Conservation (phyloP, 1,139 yeast genomes). For the Yarrowia galli region DNA sequence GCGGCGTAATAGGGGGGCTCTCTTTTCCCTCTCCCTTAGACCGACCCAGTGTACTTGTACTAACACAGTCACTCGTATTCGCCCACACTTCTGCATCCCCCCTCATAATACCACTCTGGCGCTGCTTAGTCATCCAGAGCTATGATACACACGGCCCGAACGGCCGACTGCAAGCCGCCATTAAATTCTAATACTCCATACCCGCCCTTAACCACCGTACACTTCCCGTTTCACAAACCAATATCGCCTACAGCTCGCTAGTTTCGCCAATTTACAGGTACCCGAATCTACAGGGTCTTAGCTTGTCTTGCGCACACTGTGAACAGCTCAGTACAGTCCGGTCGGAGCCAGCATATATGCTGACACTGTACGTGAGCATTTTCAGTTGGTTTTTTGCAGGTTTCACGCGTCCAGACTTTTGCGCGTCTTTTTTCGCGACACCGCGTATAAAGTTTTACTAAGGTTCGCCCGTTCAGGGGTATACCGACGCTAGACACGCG, state of each 20-base stretch:
- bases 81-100: background rate
- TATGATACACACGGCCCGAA: background rate
- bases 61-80: background rate
- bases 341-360: background rate
- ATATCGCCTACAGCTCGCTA: slow-evolving; percentile 7
- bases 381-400: slow-evolving; percentile 16
- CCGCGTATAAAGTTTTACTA: slow-evolving; percentile 1
- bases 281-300: background rate
- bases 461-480: slow-evolving; percentile 12
- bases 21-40: too few species aligned
- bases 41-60: too few species aligned
- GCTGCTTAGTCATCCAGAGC: background rate
- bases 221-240: background rate
- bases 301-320: background rate
- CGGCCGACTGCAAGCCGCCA: background rate
- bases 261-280: background rate
- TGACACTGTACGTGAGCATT: slow-evolving; percentile 5
- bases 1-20: background rate
- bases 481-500: background rate
- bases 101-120: background rate
- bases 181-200: background rate
- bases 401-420: background rate
- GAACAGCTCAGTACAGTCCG: background rate
- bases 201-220: too few species aligned
- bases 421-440: slow-evolving; percentile 24